Evolutionary conservation across 1,284 basidiomycete genomes (phyloP), one percentile per base, ranked within the genome.

Genomic region (Trichosporon sp.): DNA sequence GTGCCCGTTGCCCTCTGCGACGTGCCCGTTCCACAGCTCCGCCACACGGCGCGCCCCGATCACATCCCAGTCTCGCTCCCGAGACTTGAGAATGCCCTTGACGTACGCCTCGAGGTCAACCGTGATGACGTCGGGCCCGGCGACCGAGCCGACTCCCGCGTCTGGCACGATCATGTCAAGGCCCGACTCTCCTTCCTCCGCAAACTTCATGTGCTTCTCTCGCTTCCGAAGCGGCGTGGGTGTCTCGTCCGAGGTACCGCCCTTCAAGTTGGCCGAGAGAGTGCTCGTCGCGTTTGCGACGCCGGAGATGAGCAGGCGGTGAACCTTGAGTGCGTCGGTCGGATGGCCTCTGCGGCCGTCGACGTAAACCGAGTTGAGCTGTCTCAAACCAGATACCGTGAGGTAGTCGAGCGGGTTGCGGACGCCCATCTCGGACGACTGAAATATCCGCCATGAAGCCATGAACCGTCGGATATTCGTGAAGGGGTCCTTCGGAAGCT

Each of bases 401-500:
- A 81, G 71, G 51, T 69, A 6, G 67, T 29, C 13, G 29, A 21
- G 8, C 35, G 56, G 21, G 32, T 64, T 12, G 29, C 38, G 5
- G 3, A 38, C 7, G 12, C 13, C 34, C 18, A 66, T 12, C 29
- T 13, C 56, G n/a, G 56, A 31, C 15, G 73, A 73, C 71, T 78
- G 75, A 60, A 75, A 77, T 0, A 62, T 42, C 2, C 75, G 66
- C 79, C 78, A 81, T 1, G 74, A 72, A n/a, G 58, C 65, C n/a
- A 82, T 74, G 44, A 81, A 81, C 13, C 76, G 75, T 15, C 72
- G 67, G 1, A 74, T 65, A 53, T 65, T 74, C 18, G 68, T 69
- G 67, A 82, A 81, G 9, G 80, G 80, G 64, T 81, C 78, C 68
- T 79, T 80, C 11, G 79, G 80, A 0, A 81, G 68, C 71, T 77